These are phyloP conservation scores for Thelonectria olida DNA, from an alignment of 2,329 filamentous ascomycete genomes.

Conservation along the genomic window DNA sequence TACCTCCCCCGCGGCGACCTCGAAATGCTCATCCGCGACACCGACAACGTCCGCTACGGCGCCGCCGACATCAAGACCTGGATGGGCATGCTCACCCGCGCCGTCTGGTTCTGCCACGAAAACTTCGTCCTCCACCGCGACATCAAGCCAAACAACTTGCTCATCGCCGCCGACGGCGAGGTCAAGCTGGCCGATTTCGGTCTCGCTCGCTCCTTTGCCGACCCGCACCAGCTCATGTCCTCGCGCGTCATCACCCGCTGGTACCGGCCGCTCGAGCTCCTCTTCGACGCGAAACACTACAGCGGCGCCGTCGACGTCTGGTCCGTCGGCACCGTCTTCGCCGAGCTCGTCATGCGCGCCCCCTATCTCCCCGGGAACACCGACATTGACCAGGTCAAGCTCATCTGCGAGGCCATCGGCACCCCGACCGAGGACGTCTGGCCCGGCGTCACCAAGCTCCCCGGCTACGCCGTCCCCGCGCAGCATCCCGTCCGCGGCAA, in stretches of 20 bases:
- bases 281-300: conserved; percentile 91
- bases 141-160: conserved; percentile 98
- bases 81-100: conserved; percentile 97
- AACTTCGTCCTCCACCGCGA: conserved; percentile 95
- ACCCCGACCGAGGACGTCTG: conserved; percentile 94
- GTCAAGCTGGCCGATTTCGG: conserved; percentile 98
- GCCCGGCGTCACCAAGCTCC: conserved; percentile 86
- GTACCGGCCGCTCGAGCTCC: conserved; percentile 93
- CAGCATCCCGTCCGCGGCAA: conserved; percentile 70
- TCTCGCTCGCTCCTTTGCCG: conserved; percentile 87
- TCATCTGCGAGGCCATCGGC: conserved; percentile 87
- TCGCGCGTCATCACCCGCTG: conserved; percentile 95
- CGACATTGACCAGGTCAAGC: conserved; percentile 85
- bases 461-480: conserved; percentile 79
- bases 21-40: conserved; percentile 92
- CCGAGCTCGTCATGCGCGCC: conserved; percentile 84
- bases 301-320: conserved; percentile 92
- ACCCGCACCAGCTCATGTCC: conserved; percentile 90
- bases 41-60: conserved; percentile 79
- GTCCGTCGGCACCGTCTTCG: conserved; percentile 92
- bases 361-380: conserved; percentile 86
- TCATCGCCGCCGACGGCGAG: conserved; percentile 91
- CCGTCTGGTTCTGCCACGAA: conserved; percentile 96
- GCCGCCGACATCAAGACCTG: conserved; percentile 94
- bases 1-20: conserved; percentile 93